Evolutionary conservation across 148 eudicot species (phyloP), one percentile per base, ranked within the genome.

Genomic region (Selenicereus undatus): DNA sequence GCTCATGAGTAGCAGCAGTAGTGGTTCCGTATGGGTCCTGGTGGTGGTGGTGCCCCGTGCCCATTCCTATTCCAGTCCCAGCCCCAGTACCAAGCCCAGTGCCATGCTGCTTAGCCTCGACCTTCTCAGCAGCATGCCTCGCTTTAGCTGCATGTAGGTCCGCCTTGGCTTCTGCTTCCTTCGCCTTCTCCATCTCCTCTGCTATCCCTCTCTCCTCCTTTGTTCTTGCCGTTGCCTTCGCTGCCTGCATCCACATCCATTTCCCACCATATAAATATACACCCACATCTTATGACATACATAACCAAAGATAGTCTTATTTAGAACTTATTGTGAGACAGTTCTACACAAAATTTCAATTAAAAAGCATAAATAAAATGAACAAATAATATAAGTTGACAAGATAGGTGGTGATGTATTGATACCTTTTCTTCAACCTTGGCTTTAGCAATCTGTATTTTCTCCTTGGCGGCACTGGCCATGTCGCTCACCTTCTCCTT

Each of bases 81-180:
- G 35, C 22, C 18, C 71, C 71, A 3, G 29, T 64, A 7, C 69
- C 69, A 24, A 64, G 17, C 18, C 71, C 71, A 27, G 32, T 24
- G 71, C 71, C 17, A 3, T 62, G 79, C 26, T 84, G 87, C 73
- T 85, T 85, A 1, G 87, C 58, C 11, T 85, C 80, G 2, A 90
- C 82, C 77, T 89, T 91, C 83, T 93, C 88, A 0, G 88, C 93
- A 0, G 91, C 91, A 16, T 91, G 93, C 12, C 78, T 79, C 0
- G 93, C 93, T 65, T 92, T 92, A 1, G 84, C 86, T 16, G 78
- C 76, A 48, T 93, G 97, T 32, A 94, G 82, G 17, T 87, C 84
- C 75, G 90, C 90, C 82, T 90, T 91, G 3, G 98, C 97, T 56
- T 92, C 90, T 0, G 93, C 95, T 84, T 94, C 97, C 82, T 91